phyloP scores from a whole-genome alignment of 106 monocot genomes.

The Apostasia ramifera region DNA sequence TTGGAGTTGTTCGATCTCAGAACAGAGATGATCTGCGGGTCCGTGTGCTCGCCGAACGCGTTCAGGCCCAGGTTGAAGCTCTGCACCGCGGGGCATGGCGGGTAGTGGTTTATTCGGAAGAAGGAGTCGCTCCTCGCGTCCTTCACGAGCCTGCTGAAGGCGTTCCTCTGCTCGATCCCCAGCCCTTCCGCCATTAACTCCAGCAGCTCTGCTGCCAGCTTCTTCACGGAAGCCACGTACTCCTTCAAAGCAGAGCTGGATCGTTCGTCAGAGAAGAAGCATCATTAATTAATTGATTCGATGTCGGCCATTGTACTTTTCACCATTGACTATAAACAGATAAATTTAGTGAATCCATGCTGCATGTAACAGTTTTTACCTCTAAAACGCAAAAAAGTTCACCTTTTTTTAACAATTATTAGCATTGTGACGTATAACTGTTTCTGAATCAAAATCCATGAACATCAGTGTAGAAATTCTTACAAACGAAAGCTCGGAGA shows the following conservation, averaged over 20 bases:
- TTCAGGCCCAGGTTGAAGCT: conserved; percentile 20
- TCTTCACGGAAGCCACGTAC: conserved; percentile 33
- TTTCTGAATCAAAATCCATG: no score
- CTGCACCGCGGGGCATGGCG: conserved; percentile 30
- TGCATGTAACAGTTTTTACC: no score
- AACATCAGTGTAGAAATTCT: no score
- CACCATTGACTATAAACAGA: background rate
- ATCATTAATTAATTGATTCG: background rate
- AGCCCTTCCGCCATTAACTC: conserved; percentile 59
- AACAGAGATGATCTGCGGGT: conserved; percentile 78
- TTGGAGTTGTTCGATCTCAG: conserved; percentile 60
- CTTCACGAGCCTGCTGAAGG: conserved; percentile 28
- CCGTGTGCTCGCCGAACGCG: conserved; percentile 85
- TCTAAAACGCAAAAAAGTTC: no score
- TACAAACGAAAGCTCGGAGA: background rate
- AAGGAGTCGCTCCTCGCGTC: conserved; percentile 44
- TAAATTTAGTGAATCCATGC: background rate
- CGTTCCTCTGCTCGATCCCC: conserved; percentile 19
- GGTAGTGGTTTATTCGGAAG: conserved; percentile 68
- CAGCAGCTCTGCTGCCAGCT: conserved; percentile 31
- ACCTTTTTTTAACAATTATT: no score
- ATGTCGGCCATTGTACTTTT: background rate
- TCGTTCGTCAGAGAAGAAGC: conserved; percentile 10
- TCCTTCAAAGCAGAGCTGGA: conserved; percentile 43
- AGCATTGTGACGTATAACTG: no score